These are phyloP conservation scores for Zygotorulaspora sp. DNA, from an alignment of 805 yeast genomes.

Conservation along the genomic window DNA sequence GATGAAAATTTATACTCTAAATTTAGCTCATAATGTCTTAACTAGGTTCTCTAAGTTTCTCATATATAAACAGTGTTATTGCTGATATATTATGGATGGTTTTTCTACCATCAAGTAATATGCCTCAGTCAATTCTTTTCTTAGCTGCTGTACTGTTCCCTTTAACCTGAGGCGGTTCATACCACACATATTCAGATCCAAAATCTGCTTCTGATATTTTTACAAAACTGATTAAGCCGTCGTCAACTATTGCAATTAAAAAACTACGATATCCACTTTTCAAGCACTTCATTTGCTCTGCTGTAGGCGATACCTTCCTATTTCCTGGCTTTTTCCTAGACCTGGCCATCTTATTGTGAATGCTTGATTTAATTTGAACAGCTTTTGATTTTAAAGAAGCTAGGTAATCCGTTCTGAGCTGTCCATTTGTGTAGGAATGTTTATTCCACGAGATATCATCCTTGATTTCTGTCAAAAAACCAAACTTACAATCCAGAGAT, in stretches of 20 bases:
- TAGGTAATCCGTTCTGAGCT: constrained; percentile 12
- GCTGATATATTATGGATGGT: background rate
- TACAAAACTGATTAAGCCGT: constrained; percentile 70
- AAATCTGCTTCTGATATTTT: constrained; percentile 49
- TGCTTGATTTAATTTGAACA: constrained; percentile 3
- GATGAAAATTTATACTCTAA: constrained; percentile 45
- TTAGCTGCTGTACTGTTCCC: background rate
- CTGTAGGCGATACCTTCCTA: constrained; percentile 16
- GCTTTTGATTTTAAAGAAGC: constrained; percentile 9
- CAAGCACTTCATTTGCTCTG: constrained; percentile 39
- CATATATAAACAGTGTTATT: too few species aligned
- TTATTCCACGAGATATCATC: constrained; percentile 22
- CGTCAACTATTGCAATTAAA: constrained; percentile 64
- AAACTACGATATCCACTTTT: constrained; percentile 52
- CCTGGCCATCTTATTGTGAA: background rate
- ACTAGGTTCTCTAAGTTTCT: too few species aligned
- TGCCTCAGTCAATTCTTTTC: too few species aligned
- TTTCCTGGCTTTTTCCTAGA: constrained; percentile 15
- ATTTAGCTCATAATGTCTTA: too few species aligned
- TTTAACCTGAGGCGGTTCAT: constrained; percentile 15
- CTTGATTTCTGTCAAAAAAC: constrained; percentile 29
- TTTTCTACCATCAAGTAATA: too few species aligned
- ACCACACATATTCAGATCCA: constrained; percentile 36
- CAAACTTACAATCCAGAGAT: constrained; percentile 32
- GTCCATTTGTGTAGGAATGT: constrained; percentile 18